These are phyloP conservation scores for Phaeosphaeriaceae sp. DNA, from an alignment of 2,329 filamentous ascomycete species.

Conservation along the genomic window DNA sequence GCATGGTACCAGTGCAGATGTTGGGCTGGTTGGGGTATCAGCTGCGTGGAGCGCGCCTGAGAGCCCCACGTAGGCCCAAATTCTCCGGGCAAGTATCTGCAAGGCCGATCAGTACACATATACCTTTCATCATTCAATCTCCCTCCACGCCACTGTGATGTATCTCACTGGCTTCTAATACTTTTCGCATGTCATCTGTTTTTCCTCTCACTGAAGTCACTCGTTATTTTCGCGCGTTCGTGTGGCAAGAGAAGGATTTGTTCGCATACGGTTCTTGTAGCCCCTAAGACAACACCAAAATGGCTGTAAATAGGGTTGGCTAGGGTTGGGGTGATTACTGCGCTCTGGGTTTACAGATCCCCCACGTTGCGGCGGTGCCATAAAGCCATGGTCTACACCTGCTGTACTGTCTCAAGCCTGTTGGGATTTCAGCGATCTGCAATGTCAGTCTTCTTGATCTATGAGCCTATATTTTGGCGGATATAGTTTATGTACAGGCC, in stretches of 20 bases:
- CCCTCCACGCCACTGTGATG: too few species aligned
- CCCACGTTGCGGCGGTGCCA: neutral
- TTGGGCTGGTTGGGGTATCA: too few species aligned
- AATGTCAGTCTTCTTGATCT: too few species aligned
- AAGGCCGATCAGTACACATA: too few species aligned
- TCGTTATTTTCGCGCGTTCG: neutral
- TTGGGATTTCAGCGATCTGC: neutral
- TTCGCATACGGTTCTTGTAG: neutral
- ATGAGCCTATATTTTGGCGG: too few species aligned
- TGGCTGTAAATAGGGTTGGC: neutral
- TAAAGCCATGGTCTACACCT: neutral
- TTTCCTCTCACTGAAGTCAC: neutral
- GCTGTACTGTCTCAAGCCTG: neutral
- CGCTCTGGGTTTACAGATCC: neutral
- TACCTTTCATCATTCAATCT: too few species aligned
- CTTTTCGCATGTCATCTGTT: neutral
- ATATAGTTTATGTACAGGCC: too few species aligned
- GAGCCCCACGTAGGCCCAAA: too few species aligned
- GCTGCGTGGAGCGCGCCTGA: too few species aligned
- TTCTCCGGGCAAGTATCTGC: too few species aligned
- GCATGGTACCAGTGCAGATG: too few species aligned
- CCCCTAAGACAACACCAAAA: conserved; percentile 1
- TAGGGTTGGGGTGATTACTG: neutral
- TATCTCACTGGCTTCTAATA: neutral
- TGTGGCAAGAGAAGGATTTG: neutral